Evolutionary conservation across 2,329 filamentous ascomycete genomes (phyloP).

Genomic region (Monilinia aucupariae): DNA sequence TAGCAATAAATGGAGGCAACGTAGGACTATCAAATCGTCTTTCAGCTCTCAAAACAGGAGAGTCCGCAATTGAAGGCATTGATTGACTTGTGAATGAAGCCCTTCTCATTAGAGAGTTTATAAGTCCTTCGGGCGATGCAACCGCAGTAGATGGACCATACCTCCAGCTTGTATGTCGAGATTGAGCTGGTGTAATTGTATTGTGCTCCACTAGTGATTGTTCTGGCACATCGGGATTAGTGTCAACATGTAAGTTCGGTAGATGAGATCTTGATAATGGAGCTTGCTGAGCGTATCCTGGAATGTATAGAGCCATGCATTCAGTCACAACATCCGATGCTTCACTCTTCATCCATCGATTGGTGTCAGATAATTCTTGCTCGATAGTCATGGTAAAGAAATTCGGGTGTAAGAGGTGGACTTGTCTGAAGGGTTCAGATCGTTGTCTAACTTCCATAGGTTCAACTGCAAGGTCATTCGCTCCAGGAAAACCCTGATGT

Average conservation of each 20-base stretch:
- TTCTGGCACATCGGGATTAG: constrained; percentile 30
- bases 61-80: constrained; percentile 44
- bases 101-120: constrained; percentile 38
- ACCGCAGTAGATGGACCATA: constrained; percentile 46
- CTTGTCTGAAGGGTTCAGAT: constrained; percentile 67
- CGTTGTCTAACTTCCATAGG: constrained; percentile 70
- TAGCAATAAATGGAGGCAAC: constrained; percentile 46
- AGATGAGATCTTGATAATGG: constrained; percentile 18
- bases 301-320: constrained; percentile 62
- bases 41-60: constrained; percentile 28
- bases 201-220: constrained; percentile 28
- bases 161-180: constrained; percentile 45
- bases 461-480: constrained; percentile 72
- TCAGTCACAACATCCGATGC: constrained; percentile 74
- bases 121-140: constrained; percentile 38
- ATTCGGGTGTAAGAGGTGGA: constrained; percentile 75
- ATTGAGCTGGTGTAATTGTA: constrained; percentile 26
- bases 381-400: constrained; percentile 76
- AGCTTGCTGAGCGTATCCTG: constrained; percentile 25
- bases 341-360: constrained; percentile 74
- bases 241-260: constrained; percentile 18
- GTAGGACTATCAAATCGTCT: constrained; percentile 54
- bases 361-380: constrained; percentile 69
- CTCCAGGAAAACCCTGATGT: constrained; percentile 62
- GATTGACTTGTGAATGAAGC: constrained; percentile 47